Base-by-base conservation (phyloP, 139 green algal species). In the Chlamydomonas asymmetrica region DNA sequence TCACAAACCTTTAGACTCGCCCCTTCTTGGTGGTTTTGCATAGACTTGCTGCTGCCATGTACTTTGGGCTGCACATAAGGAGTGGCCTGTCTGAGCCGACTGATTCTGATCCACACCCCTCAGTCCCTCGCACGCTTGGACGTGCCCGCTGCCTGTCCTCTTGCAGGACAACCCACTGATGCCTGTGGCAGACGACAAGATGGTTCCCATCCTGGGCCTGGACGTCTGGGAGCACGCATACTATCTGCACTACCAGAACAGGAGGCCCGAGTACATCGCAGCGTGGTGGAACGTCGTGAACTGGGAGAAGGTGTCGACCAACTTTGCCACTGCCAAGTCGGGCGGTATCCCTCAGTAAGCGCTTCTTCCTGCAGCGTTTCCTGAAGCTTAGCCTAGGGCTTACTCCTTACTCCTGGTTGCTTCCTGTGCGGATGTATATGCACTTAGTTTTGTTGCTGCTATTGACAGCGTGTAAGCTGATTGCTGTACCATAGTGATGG, bases 221-320 rank as follows among this genome's bases (percentile, higher is more conserved):
- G 81, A 87, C 63, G 77, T 84, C 39, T 84, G 77, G 82, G 82
- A 90, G 79, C 86, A 91, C 63, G 86, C 87, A 39, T 93, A 93
- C 81, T 93, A 93, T 80, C 74, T 92, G 34, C 87, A 92, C 73
- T 93, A 93, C 80, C 90, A 94, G 87, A 93, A 93, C 80, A 45
- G 75, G 48, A 76, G 91, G 9, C 88, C 87, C n/a, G 88, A 92
- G 66, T 97, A 94, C 87, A 91, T 95, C 56, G 62, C 77, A 23
- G 84, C 88, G 27, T 97, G 84, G 63, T 95, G 88, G 88, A 93
- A 92, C 50, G 86, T 97, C 31, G 87, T 89, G 37, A 87, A 91
- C 78, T 91, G 86, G 86, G 76, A 85, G 77, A 59, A 85, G 65
- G 82, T 87, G 56, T 16, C 59, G 29, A n/a, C 43, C 2, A 70